Evolutionary conservation across 2,329 filamentous ascomycete species (phyloP).

Genomic region (Waltergamsia citrina): DNA sequence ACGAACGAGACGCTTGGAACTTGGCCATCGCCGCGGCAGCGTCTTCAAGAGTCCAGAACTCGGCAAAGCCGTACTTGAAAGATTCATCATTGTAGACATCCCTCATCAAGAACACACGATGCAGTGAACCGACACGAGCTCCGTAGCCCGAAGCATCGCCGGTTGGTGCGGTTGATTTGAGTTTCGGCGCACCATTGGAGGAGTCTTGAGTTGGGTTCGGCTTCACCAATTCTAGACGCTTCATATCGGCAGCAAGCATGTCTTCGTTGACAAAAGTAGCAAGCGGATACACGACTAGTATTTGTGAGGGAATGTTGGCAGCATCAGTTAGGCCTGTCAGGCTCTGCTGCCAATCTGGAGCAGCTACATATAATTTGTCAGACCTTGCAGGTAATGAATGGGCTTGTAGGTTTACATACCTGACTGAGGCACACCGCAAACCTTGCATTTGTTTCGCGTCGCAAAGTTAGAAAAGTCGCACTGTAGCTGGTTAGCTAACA

Average conservation of each 20-base stretch:
- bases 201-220: conserved; percentile 34
- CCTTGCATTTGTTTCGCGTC: conserved; percentile 25
- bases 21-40: conserved; percentile 66
- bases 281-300: conserved; percentile 65
- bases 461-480: conserved; percentile 30
- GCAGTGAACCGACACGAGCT: conserved; percentile 63
- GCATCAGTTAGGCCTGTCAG: conserved; percentile 37
- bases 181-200: conserved; percentile 37
- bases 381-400: neutral
- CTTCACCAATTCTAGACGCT: conserved; percentile 60
- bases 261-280: conserved; percentile 63
- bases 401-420: conserved; percentile 12
- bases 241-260: conserved; percentile 61
- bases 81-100: conserved; percentile 63
- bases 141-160: conserved; percentile 52
- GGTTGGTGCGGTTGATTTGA: conserved; percentile 50
- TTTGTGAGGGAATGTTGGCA: conserved; percentile 56
- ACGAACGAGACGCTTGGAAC: conserved; percentile 61
- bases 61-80: conserved; percentile 75
- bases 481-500: conserved; percentile 13
- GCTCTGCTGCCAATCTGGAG: conserved; percentile 20
- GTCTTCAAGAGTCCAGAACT: conserved; percentile 70
- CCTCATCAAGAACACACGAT: conserved; percentile 67
- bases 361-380: conserved; percentile 6
- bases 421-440: conserved; percentile 20